Conservation (phyloP, 176 grass and related monocot species). For the Eleusine coracana region DNA sequence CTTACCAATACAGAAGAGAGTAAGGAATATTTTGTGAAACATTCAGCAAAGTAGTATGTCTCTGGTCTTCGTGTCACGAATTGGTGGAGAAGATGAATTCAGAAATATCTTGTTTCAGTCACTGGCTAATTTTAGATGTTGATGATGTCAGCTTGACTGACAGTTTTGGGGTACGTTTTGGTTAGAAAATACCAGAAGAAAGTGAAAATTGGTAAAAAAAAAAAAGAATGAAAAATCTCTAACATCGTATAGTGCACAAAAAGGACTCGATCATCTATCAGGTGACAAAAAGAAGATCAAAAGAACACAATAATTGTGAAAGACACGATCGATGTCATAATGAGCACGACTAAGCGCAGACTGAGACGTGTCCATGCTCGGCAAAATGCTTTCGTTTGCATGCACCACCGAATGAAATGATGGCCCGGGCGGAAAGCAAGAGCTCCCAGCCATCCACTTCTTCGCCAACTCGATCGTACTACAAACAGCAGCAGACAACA, state of each 20-base stretch:
- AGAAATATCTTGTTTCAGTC: too few relatives aligned
- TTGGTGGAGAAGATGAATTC: too few relatives aligned
- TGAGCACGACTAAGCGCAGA: conserved; percentile 37
- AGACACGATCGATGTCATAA: conserved; percentile 6
- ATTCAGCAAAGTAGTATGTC: neutral
- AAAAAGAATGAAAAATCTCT: neutral
- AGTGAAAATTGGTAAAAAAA: neutral
- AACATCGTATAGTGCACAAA: neutral
- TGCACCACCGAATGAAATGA: conserved; percentile 33
- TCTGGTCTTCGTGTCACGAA: too few relatives aligned
- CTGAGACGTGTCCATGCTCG: conserved; percentile 15
- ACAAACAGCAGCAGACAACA: neutral
- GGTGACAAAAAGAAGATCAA: conserved; percentile 24
- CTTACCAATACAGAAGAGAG: neutral
- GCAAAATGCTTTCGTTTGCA: neutral
- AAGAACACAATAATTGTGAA: conserved; percentile 5
- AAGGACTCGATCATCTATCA: neutral
- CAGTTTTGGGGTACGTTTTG: too few relatives aligned
- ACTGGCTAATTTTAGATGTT: too few relatives aligned
- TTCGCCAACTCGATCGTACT: neutral
- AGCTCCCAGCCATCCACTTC: neutral
- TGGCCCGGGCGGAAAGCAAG: neutral
- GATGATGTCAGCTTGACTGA: too few relatives aligned
- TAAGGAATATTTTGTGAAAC: neutral
- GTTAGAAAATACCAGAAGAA: too few relatives aligned